Base-by-base conservation (phyloP, 2,329 filamentous ascomycete species). In the Calonectria pseudoturangicola region DNA sequence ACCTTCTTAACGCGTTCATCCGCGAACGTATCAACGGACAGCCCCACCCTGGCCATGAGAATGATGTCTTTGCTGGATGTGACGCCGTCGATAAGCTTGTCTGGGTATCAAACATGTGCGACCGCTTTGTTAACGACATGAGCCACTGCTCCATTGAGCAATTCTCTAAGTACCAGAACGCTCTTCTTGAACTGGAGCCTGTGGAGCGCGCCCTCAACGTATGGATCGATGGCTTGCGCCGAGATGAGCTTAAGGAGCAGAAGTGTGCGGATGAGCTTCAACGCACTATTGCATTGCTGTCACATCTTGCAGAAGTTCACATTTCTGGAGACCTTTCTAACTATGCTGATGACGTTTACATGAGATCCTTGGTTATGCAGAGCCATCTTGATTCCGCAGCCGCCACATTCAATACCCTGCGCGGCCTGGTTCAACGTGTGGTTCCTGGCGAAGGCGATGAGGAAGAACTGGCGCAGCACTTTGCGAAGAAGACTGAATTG, bases 141-240 rank as follows among this genome's bases (percentile, higher is more conserved):
- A 93, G 90, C 77, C 91, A 92, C 77, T 97, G 95, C 84, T 93
- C 93, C 2, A 87, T 94, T 1, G 92, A 94, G 60, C 91, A 95
- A 71, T 98, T 98, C 82, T 89, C 90, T 56, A 92, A 88, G 75
- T 97, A 95, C 77, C 93, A 95, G 79, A 92, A 93, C 50, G 94
- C 95, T 2, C 85, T 97, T 71, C 94, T 95, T 78, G 97, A 98
- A 83, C 88, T 98, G 64, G 95, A 98, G 81, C 95, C 96, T 0
- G 95, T 98, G 13, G 97, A 99, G 85, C 91, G 95, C 70, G 94
- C 94, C 0, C 85, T 98, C 63, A 98, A 98, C 80, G 90, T 90
- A 68, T 98, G 95, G 91, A 94, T 98, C 70, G 96, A 98, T 75
- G 92, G 92, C 7, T 83, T 98, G 68, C 93, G 95, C 75, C 92